Conservation (phyloP, 1,284 basidiomycete genomes). For the Cryptococcus sp. region DNA sequence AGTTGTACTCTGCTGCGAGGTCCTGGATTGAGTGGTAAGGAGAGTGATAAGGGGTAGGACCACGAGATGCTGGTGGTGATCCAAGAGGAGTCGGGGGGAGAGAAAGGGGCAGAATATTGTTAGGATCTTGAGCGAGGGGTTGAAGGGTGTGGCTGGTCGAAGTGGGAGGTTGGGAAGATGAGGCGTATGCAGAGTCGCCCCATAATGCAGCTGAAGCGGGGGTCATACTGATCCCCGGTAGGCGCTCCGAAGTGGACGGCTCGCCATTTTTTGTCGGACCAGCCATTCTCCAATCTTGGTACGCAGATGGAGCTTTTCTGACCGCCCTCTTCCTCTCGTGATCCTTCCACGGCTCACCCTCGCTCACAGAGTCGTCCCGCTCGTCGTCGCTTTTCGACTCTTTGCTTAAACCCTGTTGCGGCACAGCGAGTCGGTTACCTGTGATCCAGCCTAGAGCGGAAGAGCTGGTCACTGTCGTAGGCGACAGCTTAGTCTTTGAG, state of each 20-base stretch:
- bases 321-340: not conserved
- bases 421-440: slow-evolving; percentile 12
- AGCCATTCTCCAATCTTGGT: slow-evolving; percentile 21
- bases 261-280: slow-evolving; percentile 12
- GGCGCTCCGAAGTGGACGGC: slow-evolving; percentile 5
- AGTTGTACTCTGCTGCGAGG: slow-evolving; percentile 19
- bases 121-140: slow-evolving; percentile 30
- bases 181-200: not conserved
- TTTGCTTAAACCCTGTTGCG: slow-evolving; percentile 2
- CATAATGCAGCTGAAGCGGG: not conserved
- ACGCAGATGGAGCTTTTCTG: not conserved
- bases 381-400: slow-evolving; percentile 19
- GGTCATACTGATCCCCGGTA: slow-evolving; percentile 18
- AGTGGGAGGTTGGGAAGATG: slow-evolving; percentile 8
- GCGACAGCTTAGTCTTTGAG: slow-evolving; percentile 3
- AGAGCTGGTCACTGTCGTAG: slow-evolving; percentile 3
- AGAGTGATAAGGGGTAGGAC: slow-evolving; percentile 22
- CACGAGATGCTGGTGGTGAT: slow-evolving; percentile 22
- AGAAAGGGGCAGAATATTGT: slow-evolving; percentile 37
- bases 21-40: slow-evolving; percentile 27
- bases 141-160: slow-evolving; percentile 8
- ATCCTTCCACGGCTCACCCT: not conserved
- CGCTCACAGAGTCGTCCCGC: slow-evolving; percentile 11
- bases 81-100: slow-evolving; percentile 23
- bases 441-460: slow-evolving; percentile 15